phyloP scores from a whole-genome alignment of 2,329 filamentous ascomycete genomes.

The Trichocomaceae sp. region DNA sequence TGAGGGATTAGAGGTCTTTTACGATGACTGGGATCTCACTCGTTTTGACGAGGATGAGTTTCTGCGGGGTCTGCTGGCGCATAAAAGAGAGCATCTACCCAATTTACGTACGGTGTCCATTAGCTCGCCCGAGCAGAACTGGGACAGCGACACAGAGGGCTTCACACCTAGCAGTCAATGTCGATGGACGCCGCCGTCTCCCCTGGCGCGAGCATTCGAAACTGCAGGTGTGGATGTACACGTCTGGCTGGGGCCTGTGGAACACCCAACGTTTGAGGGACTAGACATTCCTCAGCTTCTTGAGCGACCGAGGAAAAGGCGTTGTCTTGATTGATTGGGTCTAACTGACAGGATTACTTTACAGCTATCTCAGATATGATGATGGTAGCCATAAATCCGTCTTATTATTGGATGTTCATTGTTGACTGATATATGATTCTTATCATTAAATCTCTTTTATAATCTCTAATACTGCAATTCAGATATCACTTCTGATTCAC shows the following conservation, averaged over 20 bases:
- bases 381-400: no score
- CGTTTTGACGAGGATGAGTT: constrained; percentile 6
- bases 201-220: constrained; percentile 3
- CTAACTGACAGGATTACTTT: no score
- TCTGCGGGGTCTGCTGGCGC: constrained; percentile 2
- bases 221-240: background rate
- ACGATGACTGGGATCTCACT: background rate
- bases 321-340: background rate
- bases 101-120: constrained; percentile 1
- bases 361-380: no score
- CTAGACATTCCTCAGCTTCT: background rate
- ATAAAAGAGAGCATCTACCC: constrained; percentile 2
- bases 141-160: constrained; percentile 1
- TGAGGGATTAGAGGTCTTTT: constrained; percentile 3
- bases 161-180: background rate
- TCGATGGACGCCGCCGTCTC: constrained; percentile 3
- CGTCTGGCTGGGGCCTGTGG: constrained; percentile 4
- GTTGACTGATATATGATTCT: no score
- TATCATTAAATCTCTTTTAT: no score
- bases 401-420: no score
- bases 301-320: background rate
- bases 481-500: constrained; percentile 1
- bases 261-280: background rate
- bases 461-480: no score
- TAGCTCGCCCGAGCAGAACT: background rate